Evolutionary conservation across 805 yeast species (phyloP), one percentile per base, ranked within the genome.

Genomic region (Saturnispora silvae): DNA sequence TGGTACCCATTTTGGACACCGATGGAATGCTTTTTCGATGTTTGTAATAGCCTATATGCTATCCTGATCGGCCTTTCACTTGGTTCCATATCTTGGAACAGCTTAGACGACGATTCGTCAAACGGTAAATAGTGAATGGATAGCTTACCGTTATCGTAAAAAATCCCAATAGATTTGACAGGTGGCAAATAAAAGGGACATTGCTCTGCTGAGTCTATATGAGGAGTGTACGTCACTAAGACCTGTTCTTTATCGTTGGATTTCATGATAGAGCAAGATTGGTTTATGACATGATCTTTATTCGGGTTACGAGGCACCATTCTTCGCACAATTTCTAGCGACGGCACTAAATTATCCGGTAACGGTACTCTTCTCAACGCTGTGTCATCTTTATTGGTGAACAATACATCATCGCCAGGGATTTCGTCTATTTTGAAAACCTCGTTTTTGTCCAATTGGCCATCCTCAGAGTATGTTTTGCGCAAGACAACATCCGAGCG

Each of bases 161-260:
- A 57, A 5, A 89, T 68, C 2, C 83, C 95, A 10, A 89, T 84
- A 0, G 81, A 84, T 42, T 71, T 62, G 2, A 81, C 95, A 4
- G 77, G 76, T 0, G 97, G 97, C n/a, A 89, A 68, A 53, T 89
- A 89, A 52, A 77, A 89, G 4, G 97, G 97, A 35, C 75, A 74
- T 14, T 77, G 80, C 1, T 70, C 80, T 15, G 63, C 59, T 2
- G 51, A 43, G 4, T 63, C 51, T 10, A 86, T 67, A 53, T 87
- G 96, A 0, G 96, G 95, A 1, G 79, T 65, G 56, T 86, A 89
- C 0, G 80, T 70, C 10, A 86, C 73, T 36, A 83, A 54, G 1
- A 75, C 63, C 22, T 64, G 58, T 2, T 54, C 49, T 20, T 50
- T 49, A 28, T 44, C 35, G 25, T 57, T 46, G 4, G 28, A 25